Evolutionary conservation across 768 basidiomycete genomes (phyloP).

Genomic region (Boletales sp.): DNA sequence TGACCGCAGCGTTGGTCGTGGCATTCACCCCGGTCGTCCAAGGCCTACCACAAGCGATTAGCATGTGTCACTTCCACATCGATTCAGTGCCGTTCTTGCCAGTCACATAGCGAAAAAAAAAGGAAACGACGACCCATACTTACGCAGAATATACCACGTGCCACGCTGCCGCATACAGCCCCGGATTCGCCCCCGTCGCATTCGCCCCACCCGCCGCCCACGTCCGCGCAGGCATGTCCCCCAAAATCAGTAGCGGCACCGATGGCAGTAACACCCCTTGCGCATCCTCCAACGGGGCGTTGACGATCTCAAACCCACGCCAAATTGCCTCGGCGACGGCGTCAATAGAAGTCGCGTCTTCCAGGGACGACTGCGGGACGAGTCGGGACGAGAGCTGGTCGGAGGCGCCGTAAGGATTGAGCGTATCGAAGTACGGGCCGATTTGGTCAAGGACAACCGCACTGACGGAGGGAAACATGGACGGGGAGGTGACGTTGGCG

Average conservation of each 20-base stretch:
- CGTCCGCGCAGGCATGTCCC: slow-evolving; percentile 6
- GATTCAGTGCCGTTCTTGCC: neutral
- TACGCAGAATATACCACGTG: slow-evolving; percentile 12
- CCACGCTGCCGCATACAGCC: slow-evolving; percentile 11
- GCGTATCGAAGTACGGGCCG: slow-evolving; percentile 12
- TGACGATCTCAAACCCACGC: slow-evolving; percentile 14
- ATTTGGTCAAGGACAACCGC: slow-evolving; percentile 3
- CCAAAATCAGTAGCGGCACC: neutral
- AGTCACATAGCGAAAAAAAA: neutral
- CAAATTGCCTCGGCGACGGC: slow-evolving; percentile 15
- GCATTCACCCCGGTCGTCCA: slow-evolving; percentile 13
- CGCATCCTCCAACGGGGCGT: neutral
- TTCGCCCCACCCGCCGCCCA: neutral
- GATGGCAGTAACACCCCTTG: neutral
- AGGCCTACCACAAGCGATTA: neutral
- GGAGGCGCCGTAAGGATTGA: slow-evolving; percentile 12
- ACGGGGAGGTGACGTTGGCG: slow-evolving; percentile 11
- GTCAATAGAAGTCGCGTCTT: slow-evolving; percentile 4
- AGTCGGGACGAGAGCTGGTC: slow-evolving; percentile 18
- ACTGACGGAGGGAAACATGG: slow-evolving; percentile 14
- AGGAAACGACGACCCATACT: slow-evolving; percentile 1
- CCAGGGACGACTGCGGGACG: slow-evolving; percentile 12
- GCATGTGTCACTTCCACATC: neutral
- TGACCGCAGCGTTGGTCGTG: neutral
- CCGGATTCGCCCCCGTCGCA: slow-evolving; percentile 16